Conservation (phyloP, 257 asterid genomes). For the Solanum chilense region DNA sequence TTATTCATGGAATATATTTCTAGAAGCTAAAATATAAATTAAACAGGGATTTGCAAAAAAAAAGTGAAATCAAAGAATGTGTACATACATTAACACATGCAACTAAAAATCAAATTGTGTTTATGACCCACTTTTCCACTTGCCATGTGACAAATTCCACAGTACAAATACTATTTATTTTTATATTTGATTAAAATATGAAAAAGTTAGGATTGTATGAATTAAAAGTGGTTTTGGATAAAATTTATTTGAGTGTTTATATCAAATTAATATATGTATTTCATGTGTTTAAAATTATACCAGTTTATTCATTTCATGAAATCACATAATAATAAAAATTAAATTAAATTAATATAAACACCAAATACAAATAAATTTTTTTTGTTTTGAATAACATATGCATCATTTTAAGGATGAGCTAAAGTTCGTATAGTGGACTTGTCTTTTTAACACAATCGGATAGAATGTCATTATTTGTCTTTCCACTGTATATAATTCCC, state of each 20-base stretch:
- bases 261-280: too few relatives aligned
- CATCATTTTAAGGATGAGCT: neutral
- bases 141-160: neutral
- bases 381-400: neutral
- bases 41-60: neutral
- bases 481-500: neutral
- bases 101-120: neutral
- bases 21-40: neutral
- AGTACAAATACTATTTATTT: neutral
- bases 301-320: accelerated
- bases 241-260: too few relatives aligned
- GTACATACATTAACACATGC: neutral
- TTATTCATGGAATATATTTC: neutral
- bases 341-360: too few relatives aligned
- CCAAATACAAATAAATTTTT: accelerated
- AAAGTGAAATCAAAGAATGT: neutral
- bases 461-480: neutral
- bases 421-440: neutral
- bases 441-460: neutral
- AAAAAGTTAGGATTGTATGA: neutral
- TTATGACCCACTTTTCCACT: neutral
- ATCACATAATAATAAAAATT: too few relatives aligned
- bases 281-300: too few relatives aligned
- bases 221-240: neutral
- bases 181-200: too few relatives aligned